A percentile compares a stretch with the other conserved stretches of the same genome.
Conservation (phyloP, 371 early-diverging fungal genomes). For the Mycotypha africana region DNA sequence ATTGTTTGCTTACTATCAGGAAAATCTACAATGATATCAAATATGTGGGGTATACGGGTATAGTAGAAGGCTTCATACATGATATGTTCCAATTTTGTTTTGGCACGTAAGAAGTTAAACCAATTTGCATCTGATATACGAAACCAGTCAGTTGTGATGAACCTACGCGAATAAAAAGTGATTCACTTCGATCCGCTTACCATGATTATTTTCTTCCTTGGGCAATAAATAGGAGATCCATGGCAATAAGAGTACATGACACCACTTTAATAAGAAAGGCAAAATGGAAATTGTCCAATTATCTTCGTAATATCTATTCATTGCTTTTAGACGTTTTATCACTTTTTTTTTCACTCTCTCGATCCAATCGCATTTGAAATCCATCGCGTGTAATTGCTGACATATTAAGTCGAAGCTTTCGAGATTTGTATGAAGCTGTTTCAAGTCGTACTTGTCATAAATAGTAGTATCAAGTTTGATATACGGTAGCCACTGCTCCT, state of each 20-base stretch:
- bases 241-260: constrained; percentile 15
- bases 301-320: too few species aligned
- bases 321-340: too few species aligned
- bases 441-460: too few species aligned
- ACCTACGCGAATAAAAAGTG: too few species aligned
- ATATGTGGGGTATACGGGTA: constrained; percentile 14
- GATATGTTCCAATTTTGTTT: constrained; percentile 16
- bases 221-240: constrained; percentile 14
- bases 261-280: constrained; percentile 13
- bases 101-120: constrained; percentile 10
- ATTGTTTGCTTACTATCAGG: constrained; percentile 23
- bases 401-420: constrained; percentile 1
- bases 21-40: constrained; percentile 33
- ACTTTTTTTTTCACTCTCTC: too few species aligned
- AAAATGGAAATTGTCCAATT: constrained; percentile 2
- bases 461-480: too few species aligned
- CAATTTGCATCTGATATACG: constrained; percentile 6
- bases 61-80: constrained; percentile 16
- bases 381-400: constrained; percentile 2
- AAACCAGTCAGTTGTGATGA: too few species aligned
- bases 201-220: neutral
- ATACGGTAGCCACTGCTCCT: too few species aligned
- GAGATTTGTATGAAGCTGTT: too few species aligned
- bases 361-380: constrained; percentile 7
- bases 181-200: neutral